Conservation (phyloP, 2,329 filamentous ascomycete genomes). For the Trichoderma sp. region DNA sequence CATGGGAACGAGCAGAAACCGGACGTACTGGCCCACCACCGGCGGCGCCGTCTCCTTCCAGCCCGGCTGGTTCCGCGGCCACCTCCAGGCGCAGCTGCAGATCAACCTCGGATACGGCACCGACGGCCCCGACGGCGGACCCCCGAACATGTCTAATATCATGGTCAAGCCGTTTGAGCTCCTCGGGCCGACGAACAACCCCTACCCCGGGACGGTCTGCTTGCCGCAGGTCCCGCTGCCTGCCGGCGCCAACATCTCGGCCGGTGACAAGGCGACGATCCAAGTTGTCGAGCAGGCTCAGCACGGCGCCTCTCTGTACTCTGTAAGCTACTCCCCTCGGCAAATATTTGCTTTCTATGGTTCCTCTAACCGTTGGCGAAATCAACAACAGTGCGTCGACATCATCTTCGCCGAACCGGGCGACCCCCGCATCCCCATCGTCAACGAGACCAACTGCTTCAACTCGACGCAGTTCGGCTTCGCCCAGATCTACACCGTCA, state of each 20-base stretch:
- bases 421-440: constrained; percentile 66
- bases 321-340: constrained; percentile 55
- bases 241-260: constrained; percentile 65
- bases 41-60: constrained; percentile 90
- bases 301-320: constrained; percentile 82
- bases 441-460: constrained; percentile 84
- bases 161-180: constrained; percentile 84
- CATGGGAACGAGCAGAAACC: constrained; percentile 73
- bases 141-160: constrained; percentile 81
- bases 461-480: constrained; percentile 80
- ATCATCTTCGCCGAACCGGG: constrained; percentile 84
- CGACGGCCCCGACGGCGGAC: constrained; percentile 63
- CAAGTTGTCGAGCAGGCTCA: constrained; percentile 82
- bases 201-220: constrained; percentile 89
- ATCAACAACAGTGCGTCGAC: constrained; percentile 74
- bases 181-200: constrained; percentile 74
- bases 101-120: constrained; percentile 87
- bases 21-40: constrained; percentile 85
- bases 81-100: constrained; percentile 79
- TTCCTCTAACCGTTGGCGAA: neutral
- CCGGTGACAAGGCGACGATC: constrained; percentile 89
- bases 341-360: no score
- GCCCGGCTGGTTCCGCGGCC: constrained; percentile 94
- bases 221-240: constrained; percentile 88
- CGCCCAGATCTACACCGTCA: constrained; percentile 73